phyloP scores from a whole-genome alignment of 2,329 filamentous ascomycete species.

The Hypoxylon sp. region DNA sequence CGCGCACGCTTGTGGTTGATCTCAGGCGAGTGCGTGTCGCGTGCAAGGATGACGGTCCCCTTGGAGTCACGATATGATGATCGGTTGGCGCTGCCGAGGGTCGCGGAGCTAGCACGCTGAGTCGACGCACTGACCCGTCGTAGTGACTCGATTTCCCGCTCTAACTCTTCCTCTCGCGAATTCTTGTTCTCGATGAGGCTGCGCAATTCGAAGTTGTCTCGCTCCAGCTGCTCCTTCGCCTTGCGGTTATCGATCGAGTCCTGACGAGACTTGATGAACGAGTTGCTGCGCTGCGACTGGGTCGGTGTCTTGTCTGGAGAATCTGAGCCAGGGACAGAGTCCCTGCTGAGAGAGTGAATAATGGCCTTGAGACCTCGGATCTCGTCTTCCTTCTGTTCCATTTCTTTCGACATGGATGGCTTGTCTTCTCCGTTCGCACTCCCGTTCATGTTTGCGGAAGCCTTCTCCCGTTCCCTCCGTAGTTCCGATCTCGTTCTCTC shows the following conservation, averaged over 20 bases:
- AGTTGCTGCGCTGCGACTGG: constrained; percentile 46
- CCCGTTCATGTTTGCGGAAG: constrained; percentile 66
- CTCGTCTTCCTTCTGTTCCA: constrained; percentile 96
- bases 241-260: constrained; percentile 64
- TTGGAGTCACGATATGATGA: constrained; percentile 72
- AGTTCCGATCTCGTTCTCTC: constrained; percentile 90
- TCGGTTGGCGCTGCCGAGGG: constrained; percentile 58
- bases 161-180: constrained; percentile 81
- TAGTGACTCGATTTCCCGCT: constrained; percentile 78
- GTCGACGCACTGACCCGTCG: constrained; percentile 54
- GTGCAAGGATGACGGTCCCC: constrained; percentile 67
- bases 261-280: constrained; percentile 53
- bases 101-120: constrained; percentile 62
- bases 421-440: constrained; percentile 51
- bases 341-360: constrained; percentile 91
- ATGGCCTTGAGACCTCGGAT: constrained; percentile 97
- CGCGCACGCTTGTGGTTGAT: constrained; percentile 57
- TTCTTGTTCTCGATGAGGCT: constrained; percentile 75
- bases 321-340: constrained; percentile 61
- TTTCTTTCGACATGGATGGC: constrained; percentile 69
- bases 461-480: constrained; percentile 85
- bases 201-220: constrained; percentile 81
- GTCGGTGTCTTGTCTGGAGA: constrained; percentile 47
- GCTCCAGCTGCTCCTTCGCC: constrained; percentile 74
- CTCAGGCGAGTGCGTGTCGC: constrained; percentile 59